phyloP scores from a whole-genome alignment of 2,329 filamentous ascomycete species.

The Annulohypoxylon truncatum region DNA sequence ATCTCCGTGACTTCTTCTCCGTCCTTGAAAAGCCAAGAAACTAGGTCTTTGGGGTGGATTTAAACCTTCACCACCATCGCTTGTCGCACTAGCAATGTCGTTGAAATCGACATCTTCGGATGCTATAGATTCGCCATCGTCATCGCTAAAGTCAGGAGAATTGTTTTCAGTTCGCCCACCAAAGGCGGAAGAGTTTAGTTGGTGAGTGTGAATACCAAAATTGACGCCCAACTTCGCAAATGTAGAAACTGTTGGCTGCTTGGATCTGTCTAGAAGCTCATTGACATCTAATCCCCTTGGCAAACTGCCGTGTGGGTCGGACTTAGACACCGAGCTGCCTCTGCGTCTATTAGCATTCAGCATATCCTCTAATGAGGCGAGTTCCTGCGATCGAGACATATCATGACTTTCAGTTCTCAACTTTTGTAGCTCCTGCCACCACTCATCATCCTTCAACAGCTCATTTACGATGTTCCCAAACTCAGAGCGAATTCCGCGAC shows the following conservation, averaged over 20 bases:
- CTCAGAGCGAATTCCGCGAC: constrained; percentile 65
- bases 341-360: constrained; percentile 57
- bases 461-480: constrained; percentile 71
- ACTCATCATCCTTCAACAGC: constrained; percentile 76
- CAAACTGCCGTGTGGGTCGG: constrained; percentile 40
- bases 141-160: constrained; percentile 39
- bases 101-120: constrained; percentile 52
- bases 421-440: constrained; percentile 82
- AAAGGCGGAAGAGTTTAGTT: constrained; percentile 72
- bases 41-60: constrained; percentile 49
- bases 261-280: constrained; percentile 71
- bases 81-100: constrained; percentile 54
- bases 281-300: constrained; percentile 61
- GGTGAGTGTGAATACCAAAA: constrained; percentile 81
- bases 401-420: constrained; percentile 57
- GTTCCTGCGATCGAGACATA: constrained; percentile 57
- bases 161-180: constrained; percentile 45
- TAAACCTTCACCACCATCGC: constrained; percentile 55
- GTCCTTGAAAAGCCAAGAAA: constrained; percentile 37
- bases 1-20: constrained; percentile 58
- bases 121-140: constrained; percentile 38
- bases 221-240: constrained; percentile 70
- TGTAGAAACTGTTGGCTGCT: constrained; percentile 65
- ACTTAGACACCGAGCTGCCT: constrained; percentile 59
- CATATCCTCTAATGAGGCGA: constrained; percentile 58